Evolutionary conservation across 352 stramenopile species (phyloP).

Genomic region (Aphanomyces stellatus): DNA sequence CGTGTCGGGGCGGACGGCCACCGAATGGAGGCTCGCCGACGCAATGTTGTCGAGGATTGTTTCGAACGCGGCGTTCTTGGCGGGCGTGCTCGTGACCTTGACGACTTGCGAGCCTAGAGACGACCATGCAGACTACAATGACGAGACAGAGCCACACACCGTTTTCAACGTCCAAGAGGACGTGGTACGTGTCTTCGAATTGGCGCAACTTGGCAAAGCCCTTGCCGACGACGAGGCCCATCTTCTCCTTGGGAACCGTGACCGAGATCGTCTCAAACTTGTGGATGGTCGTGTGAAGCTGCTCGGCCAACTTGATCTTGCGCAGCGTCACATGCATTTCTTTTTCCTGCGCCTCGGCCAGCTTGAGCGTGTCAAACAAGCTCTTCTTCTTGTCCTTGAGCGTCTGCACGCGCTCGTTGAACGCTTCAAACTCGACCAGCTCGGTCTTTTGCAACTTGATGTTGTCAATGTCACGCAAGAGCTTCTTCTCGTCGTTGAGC

Average conservation of each 20-base stretch:
- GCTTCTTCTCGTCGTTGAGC: constrained; percentile 54
- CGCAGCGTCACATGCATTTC: constrained; percentile 40
- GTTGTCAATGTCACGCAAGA: constrained; percentile 55
- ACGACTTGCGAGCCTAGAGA: constrained; percentile 30
- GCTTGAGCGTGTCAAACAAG: constrained; percentile 46
- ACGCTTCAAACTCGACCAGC: constrained; percentile 38
- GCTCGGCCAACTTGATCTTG: constrained; percentile 42
- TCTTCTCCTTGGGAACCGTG: constrained; percentile 44
- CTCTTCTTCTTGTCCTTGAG: constrained; percentile 47
- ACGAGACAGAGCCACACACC: constrained; percentile 21
- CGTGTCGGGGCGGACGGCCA: constrained; percentile 68
- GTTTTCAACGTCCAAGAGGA: constrained; percentile 54
- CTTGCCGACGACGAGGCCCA: constrained; percentile 61
- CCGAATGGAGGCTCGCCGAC: constrained; percentile 47
- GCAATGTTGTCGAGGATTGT: constrained; percentile 58
- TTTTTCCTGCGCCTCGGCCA: constrained; percentile 39
- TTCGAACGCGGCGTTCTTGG: constrained; percentile 34
- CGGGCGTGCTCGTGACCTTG: constrained; percentile 41
- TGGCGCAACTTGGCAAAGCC: constrained; percentile 45
- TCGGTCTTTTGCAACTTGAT: constrained; percentile 51
- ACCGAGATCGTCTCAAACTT: constrained; percentile 50
- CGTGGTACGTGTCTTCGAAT: constrained; percentile 45
- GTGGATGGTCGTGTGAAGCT: constrained; percentile 27
- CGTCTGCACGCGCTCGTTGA: constrained; percentile 50
- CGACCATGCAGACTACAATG: background rate